Percentiles rank a stretch among this genome's conserved stretches.
These are phyloP conservation scores for Entomortierella lignicola DNA, from an alignment of 192 early-diverging fungal genomes.

Conservation along the genomic window DNA sequence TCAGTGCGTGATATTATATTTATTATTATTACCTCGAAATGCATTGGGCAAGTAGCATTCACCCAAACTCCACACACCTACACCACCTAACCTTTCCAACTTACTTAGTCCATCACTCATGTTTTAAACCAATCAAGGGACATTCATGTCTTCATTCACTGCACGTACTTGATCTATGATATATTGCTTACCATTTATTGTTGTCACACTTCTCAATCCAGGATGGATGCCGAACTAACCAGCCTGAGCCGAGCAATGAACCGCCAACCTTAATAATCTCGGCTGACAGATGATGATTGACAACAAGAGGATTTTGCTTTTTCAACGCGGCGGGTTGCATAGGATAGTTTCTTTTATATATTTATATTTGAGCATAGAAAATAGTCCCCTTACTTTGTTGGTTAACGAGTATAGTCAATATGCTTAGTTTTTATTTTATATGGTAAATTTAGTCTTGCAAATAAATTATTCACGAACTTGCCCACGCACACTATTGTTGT, in stretches of 20 bases:
- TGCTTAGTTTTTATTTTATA: too few species aligned
- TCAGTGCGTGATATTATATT: too few species aligned
- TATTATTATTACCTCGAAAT: too few species aligned
- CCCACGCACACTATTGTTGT: background rate
- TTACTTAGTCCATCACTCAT: too few species aligned
- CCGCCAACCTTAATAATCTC: slow-evolving; percentile 5
- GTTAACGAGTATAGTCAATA: too few species aligned
- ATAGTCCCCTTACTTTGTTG: background rate
- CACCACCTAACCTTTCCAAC: too few species aligned
- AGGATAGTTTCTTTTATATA: background rate
- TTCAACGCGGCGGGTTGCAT: background rate
- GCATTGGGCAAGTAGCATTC: too few species aligned
- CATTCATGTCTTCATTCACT: background rate
- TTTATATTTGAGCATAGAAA: background rate
- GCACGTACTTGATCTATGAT: background rate
- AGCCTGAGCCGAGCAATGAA: background rate
- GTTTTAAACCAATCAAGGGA: too few species aligned
- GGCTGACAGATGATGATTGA: background rate
- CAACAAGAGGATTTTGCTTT: background rate
- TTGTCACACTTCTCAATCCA: background rate
- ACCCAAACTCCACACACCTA: too few species aligned
- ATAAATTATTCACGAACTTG: background rate
- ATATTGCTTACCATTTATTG: too few species aligned
- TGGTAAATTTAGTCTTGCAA: too few species aligned
- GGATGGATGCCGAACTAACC: background rate